Evolutionary conservation across 2,329 filamentous ascomycete genomes (phyloP), one percentile per base, ranked within the genome.

Genomic region (Domatiomyces globalis): DNA sequence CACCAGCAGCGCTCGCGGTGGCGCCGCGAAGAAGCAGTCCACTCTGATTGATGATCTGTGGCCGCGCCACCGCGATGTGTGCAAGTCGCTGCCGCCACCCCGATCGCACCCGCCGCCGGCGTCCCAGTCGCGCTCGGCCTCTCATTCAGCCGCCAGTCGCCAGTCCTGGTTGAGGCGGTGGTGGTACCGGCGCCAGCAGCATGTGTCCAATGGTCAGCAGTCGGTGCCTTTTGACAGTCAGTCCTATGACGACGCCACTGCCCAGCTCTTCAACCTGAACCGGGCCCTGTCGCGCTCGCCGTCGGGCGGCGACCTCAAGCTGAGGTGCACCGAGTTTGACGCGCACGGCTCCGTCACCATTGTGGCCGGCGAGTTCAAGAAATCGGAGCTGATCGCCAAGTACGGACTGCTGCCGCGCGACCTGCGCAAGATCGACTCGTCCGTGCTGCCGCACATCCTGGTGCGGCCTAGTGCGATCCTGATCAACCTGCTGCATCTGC

Each of bases 381-480:
- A 98, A 75, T 92, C 82, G 62, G 92, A 98, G 71, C 74, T 98
- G 46, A 96, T 95, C 67, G 88, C 89, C 49, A 95, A 92, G 76
- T 86, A 89, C 68, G 49, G 67, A 63, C 25, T 59, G n/a, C 77
- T 95, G 47, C 90, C 92, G 51, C 89, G 92, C 55, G 92, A 98
- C 72, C 74, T 98, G 51, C 85, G 92, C 62, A 98, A 98, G 70
- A 95, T 98, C 63, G 92, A 98, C 67, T 95, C 89, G 12, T 95
- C 87, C 53, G 86, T 94, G 54, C 79, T 98, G 19, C 92, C 92
- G 7, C 89, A 95, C 63, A 96, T 98, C 52, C 82, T 96, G 58
- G 83, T 98, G 57, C 87, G 92, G 33, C 88, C 87, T 5, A 89
- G 85, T 6, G 87, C 90, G 4, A 96, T 98, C 56, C 76, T 98